Conservation (phyloP, 2,329 filamentous ascomycete species). For the Aspergillus sp. region DNA sequence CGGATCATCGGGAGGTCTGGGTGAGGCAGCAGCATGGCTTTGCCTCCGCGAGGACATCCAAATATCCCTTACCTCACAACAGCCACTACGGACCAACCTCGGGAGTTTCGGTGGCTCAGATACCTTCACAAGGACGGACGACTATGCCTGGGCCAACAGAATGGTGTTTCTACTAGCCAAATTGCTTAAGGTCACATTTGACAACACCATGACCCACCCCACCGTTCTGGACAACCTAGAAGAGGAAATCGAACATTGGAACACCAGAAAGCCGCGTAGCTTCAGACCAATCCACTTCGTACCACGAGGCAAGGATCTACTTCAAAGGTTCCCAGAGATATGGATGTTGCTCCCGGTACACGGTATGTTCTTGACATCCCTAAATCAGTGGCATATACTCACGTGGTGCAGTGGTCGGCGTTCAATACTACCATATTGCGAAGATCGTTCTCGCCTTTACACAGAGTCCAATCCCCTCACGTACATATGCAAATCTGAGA, state of each 20-base stretch:
- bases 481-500: slow-evolving; percentile 18
- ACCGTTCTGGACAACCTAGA: slow-evolving; percentile 3
- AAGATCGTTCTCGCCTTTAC: slow-evolving; percentile 28
- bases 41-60: slow-evolving; percentile 41
- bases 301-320: slow-evolving; percentile 15
- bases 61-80: slow-evolving; percentile 31
- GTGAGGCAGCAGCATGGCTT: slow-evolving; percentile 40
- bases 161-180: slow-evolving; percentile 37
- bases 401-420: slow-evolving; percentile 25
- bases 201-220: background rate
- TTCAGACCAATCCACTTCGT: slow-evolving; percentile 26
- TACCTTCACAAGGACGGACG: slow-evolving; percentile 31
- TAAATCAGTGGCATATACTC: background rate
- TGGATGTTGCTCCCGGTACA: slow-evolving; percentile 33
- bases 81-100: slow-evolving; percentile 33
- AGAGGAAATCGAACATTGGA: slow-evolving; percentile 22
- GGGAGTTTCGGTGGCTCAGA: slow-evolving; percentile 32
- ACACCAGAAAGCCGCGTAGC: slow-evolving; percentile 18
- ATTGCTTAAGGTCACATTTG: slow-evolving; percentile 22
- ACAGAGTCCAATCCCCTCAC: slow-evolving; percentile 6
- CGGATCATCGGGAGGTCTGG: slow-evolving; percentile 36
- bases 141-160: slow-evolving; percentile 35
- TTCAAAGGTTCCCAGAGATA: slow-evolving; percentile 26
- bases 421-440: slow-evolving; percentile 35
- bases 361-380: slow-evolving; percentile 9